Base-by-base conservation (phyloP, 2,329 filamentous ascomycete species). In the Trichoderma endophyticum region DNA sequence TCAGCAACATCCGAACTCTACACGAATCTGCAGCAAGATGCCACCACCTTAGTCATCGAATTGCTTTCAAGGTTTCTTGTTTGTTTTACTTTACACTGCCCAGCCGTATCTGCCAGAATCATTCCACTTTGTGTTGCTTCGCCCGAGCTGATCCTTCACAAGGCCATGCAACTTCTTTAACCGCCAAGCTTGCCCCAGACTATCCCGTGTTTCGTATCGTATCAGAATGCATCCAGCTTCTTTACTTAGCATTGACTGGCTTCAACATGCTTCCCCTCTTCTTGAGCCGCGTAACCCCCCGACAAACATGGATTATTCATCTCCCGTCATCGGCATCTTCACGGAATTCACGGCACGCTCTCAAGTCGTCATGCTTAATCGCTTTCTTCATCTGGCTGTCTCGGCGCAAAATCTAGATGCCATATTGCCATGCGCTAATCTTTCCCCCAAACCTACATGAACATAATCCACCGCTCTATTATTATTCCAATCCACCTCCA, bases 271-370 rank as follows among this genome's bases (percentile, higher is more conserved):
- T 59, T 43, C 51, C 65, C 51, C 51, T 36, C 54, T 28, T 30
- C 43, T 26, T 24, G 36, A 51, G 66, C 66, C 56, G 56, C 66
- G 56, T 69, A 60, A 61, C 48, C 56, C 48, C 63, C 63, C 63
- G 56, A 48, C 12, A n/a, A 15, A 65, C n/a, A 21, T 21, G 39
- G 36, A 60, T 69, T 24, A 60, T 26, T n/a, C 14, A 69, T 61
- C 26, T 43, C 39, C n/a, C 32, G 8, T 60, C 39, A 28, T 24
- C 36, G 15, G 12, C n/a, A 15, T 48, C 34, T 68, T 43, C 14
- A 34, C 66, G 66, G 36, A 26, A 26, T 60, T 34, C 26, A 54
- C 66, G 56, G 56, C 66, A 69, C 48, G 21, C 9, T 66, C 5
- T 2, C 0, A 28, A 56, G 15, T 28, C 12, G 24, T 48, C 28